phyloP scores from a whole-genome alignment of 345 rosid genomes.

The Theobroma cacao region DNA sequence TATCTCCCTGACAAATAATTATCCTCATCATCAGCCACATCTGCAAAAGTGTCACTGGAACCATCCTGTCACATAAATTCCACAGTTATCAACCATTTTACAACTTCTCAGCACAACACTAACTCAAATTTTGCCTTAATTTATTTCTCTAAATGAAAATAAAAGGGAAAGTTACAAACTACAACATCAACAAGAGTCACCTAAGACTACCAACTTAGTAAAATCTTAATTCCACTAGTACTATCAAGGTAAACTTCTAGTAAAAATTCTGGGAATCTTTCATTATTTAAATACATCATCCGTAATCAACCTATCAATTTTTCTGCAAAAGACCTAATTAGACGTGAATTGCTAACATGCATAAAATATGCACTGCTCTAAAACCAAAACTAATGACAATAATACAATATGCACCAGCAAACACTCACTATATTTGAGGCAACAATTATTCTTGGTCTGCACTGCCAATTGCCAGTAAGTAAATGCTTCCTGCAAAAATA shows the following conservation, averaged over 20 bases:
- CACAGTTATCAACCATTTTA: constrained; percentile 9
- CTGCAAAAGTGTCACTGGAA: constrained; percentile 3
- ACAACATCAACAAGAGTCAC: neutral
- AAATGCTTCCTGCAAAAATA: constrained; percentile 27
- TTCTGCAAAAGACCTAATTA: neutral
- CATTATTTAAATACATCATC: neutral
- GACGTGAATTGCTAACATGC: neutral
- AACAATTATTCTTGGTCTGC: constrained; percentile 19
- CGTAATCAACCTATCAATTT: neutral
- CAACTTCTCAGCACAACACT: neutral
- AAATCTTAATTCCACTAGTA: neutral
- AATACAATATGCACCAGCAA: neutral
- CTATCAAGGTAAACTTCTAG: neutral
- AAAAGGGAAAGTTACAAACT: neutral
- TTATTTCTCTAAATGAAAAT: neutral
- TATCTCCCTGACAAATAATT: constrained; percentile 1
- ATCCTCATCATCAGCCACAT: constrained; percentile 18
- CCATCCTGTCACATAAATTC: constrained; percentile 26
- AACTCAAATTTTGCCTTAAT: neutral
- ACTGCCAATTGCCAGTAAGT: constrained; percentile 13
- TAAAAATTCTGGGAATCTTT: neutral
- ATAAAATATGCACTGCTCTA: neutral
- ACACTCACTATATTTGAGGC: constrained; percentile 26
- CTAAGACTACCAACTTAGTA: neutral
- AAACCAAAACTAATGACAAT: neutral